Conservation (phyloP, 176 grass and related monocot species). For the Puya raimondii region DNA sequence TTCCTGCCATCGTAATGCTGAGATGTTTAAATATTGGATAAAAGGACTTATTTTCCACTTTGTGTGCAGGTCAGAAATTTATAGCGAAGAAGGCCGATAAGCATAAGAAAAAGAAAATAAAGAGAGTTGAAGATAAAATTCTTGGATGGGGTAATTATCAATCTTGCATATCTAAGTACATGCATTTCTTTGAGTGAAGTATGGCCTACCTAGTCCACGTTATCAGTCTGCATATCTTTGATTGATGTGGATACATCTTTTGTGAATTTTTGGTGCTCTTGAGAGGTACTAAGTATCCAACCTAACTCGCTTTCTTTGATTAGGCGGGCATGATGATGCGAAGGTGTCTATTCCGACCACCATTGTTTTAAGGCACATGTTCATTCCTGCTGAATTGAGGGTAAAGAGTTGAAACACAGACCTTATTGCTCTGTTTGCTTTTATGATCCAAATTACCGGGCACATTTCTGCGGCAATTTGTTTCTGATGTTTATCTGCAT, state of each 20-base stretch:
- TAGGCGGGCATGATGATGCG: conserved; percentile 93
- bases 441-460: no score
- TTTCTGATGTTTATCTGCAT: background rate
- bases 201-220: background rate
- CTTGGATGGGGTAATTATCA: conserved; percentile 86
- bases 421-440: background rate
- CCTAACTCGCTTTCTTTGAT: conserved; percentile 14
- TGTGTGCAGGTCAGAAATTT: conserved; percentile 61
- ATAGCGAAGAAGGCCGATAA: conserved; percentile 77
- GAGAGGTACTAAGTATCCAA: no score
- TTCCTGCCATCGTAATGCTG: background rate
- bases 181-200: conserved; percentile 11
- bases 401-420: conserved; percentile 38
- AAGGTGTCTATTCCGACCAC: conserved; percentile 65
- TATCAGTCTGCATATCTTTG: no score
- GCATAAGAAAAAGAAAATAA: conserved; percentile 83
- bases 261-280: conserved; percentile 1
- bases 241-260: conserved; percentile 1
- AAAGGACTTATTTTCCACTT: conserved; percentile 12
- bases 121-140: conserved; percentile 82
- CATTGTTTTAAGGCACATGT: conserved; percentile 79
- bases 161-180: background rate
- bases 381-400: conserved; percentile 75
- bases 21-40: background rate
- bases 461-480: background rate